These are phyloP conservation scores for Benincasa hispida DNA, from an alignment of 306 rosid species.

Conservation along the genomic window DNA sequence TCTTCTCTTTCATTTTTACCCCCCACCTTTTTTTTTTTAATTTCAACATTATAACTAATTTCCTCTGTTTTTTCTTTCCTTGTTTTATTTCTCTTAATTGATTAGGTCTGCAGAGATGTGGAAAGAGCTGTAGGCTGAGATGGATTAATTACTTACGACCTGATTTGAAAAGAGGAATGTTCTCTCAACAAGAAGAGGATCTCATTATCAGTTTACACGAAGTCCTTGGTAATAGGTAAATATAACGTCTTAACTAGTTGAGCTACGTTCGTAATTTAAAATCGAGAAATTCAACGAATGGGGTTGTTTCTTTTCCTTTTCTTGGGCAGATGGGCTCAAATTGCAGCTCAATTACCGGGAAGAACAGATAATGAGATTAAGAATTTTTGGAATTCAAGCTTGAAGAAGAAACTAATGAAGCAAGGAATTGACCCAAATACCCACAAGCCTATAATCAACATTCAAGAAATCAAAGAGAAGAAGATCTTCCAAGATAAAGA, in stretches of 20 bases:
- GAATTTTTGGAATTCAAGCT: conserved; percentile 87
- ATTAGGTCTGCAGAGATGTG: conserved; percentile 82
- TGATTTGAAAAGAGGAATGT: conserved; percentile 89
- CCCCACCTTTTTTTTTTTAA: neutral
- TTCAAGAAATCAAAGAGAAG: conserved; percentile 20
- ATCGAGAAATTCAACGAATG: neutral
- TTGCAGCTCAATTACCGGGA: conserved; percentile 92
- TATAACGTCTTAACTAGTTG: neutral
- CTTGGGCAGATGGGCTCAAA: conserved; percentile 87
- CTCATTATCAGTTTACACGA: conserved; percentile 71
- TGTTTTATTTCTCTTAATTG: no score
- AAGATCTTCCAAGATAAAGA: conserved; percentile 10
- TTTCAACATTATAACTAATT: neutral
- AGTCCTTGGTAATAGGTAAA: conserved; percentile 76
- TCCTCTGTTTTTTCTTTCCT: neutral
- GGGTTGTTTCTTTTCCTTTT: neutral
- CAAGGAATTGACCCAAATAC: conserved; percentile 93
- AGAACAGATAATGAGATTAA: conserved; percentile 97
- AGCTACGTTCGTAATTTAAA: neutral
- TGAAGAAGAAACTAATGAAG: conserved; percentile 89
- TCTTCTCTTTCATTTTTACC: neutral
- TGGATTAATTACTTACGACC: conserved; percentile 95
- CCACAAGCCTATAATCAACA: conserved; percentile 54
- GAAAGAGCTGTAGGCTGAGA: conserved; percentile 85
- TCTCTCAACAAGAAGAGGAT: conserved; percentile 79